Conservation (phyloP, 1,284 basidiomycete species). For the Kwoniella shivajii region DNA sequence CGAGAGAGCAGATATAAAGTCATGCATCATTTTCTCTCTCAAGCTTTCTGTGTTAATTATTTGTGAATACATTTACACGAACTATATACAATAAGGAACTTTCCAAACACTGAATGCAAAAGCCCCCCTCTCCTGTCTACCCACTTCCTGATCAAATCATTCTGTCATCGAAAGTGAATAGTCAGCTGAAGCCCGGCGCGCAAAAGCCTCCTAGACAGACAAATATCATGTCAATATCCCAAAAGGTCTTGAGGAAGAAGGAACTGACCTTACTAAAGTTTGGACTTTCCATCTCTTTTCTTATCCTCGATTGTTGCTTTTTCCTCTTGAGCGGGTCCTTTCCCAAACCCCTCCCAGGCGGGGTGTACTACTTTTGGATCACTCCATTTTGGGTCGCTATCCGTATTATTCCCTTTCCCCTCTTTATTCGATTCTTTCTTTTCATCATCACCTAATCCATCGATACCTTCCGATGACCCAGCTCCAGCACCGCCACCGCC, state of each 20-base stretch:
- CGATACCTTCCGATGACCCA: constrained; percentile 17
- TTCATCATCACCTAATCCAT: constrained; percentile 2
- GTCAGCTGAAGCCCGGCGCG: no score
- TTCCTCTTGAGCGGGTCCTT: constrained; percentile 9
- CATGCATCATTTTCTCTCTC: no score
- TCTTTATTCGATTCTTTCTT: background rate
- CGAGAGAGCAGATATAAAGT: no score
- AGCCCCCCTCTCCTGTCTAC: no score
- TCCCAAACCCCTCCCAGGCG: constrained; percentile 30
- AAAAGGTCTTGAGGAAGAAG: background rate
- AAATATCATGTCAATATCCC: no score
- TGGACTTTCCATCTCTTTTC: constrained; percentile 8
- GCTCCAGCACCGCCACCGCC: constrained; percentile 21
- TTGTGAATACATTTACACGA: no score
- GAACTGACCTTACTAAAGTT: constrained; percentile 7
- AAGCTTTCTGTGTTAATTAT: no score
- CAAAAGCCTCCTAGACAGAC: no score
- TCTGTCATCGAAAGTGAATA: no score
- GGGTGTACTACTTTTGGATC: constrained; percentile 35
- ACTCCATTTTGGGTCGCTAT: constrained; percentile 12
- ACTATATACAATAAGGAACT: no score
- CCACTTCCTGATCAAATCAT: no score
- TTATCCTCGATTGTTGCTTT: background rate
- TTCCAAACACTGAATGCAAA: no score
- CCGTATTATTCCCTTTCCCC: background rate